Evolutionary conservation across 2,329 filamentous ascomycete genomes (phyloP).

Genomic region (Botryotinia globosa): DNA sequence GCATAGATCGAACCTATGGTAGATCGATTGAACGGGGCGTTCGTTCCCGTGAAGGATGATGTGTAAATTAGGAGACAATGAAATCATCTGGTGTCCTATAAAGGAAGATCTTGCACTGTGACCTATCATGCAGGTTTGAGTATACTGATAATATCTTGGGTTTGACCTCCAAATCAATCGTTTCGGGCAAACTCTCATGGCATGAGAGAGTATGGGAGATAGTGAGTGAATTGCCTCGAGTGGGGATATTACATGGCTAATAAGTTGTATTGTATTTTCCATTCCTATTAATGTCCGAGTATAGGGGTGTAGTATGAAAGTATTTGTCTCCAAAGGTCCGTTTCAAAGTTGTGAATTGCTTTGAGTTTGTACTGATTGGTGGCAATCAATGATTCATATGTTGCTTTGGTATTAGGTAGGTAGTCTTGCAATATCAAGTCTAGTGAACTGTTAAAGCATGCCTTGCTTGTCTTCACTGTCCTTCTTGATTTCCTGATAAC

Average conservation of each 20-base stretch:
- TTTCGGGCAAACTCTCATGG: not conserved
- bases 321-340: not conserved
- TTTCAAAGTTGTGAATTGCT: not conserved
- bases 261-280: not conserved
- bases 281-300: not conserved
- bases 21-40: conserved; percentile 2
- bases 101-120: not conserved
- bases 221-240: not conserved
- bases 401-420: not conserved
- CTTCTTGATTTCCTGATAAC: no score
- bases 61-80: conserved; percentile 19
- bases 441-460: conserved; percentile 2
- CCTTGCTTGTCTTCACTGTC: not conserved
- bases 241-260: not conserved
- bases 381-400: not conserved
- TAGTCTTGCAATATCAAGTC: not conserved
- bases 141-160: not conserved
- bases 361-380: not conserved
- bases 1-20: conserved; percentile 14
- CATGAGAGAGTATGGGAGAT: not conserved
- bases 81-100: not conserved
- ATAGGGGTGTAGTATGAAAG: not conserved
- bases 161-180: no score
- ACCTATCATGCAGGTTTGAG: not conserved
- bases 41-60: not conserved